Conservation (phyloP, 768 basidiomycete species). For the Neoboletus subvelutipes region DNA sequence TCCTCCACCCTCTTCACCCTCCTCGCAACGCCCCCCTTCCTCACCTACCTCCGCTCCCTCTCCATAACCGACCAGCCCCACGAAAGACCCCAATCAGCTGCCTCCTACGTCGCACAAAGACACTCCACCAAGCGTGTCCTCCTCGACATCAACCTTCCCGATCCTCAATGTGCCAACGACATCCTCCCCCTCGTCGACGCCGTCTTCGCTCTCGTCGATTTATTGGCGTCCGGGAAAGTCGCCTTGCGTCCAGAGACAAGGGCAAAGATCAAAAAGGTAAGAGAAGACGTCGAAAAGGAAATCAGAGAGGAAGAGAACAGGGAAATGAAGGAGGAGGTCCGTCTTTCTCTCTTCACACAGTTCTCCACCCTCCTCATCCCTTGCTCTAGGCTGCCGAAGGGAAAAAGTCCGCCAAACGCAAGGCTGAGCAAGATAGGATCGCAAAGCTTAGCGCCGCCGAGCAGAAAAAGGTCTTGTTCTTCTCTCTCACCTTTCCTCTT, state of each 20-base stretch:
- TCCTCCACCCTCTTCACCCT: slow-evolving; percentile 51
- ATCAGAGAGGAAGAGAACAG: slow-evolving; percentile 65
- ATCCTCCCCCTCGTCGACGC: slow-evolving; percentile 59
- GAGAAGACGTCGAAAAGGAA: slow-evolving; percentile 69
- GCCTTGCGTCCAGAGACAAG: slow-evolving; percentile 80
- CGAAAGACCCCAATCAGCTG: slow-evolving; percentile 55
- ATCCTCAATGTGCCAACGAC: slow-evolving; percentile 44
- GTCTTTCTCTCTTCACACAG: slow-evolving; percentile 10
- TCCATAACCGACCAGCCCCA: slow-evolving; percentile 88
- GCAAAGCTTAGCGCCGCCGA: slow-evolving; percentile 73
- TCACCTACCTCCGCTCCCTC: slow-evolving; percentile 81
- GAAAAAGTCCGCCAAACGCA: slow-evolving; percentile 70
- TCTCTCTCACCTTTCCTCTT: neutral
- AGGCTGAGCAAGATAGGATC: slow-evolving; percentile 70
- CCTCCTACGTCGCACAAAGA: slow-evolving; percentile 42
- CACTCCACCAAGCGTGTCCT: slow-evolving; percentile 70
- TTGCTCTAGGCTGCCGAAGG: slow-evolving; percentile 53
- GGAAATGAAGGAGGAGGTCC: slow-evolving; percentile 71
- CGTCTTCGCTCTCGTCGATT: slow-evolving; percentile 75
- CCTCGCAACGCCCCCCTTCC: slow-evolving; percentile 63
- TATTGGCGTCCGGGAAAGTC: slow-evolving; percentile 46
- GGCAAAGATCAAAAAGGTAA: slow-evolving; percentile 67
- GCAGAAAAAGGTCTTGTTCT: slow-evolving; percentile 67
- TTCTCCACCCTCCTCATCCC: neutral
- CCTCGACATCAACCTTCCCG: slow-evolving; percentile 60